Conservation (phyloP, 139 green algal species). For the Nannochloris sp. region DNA sequence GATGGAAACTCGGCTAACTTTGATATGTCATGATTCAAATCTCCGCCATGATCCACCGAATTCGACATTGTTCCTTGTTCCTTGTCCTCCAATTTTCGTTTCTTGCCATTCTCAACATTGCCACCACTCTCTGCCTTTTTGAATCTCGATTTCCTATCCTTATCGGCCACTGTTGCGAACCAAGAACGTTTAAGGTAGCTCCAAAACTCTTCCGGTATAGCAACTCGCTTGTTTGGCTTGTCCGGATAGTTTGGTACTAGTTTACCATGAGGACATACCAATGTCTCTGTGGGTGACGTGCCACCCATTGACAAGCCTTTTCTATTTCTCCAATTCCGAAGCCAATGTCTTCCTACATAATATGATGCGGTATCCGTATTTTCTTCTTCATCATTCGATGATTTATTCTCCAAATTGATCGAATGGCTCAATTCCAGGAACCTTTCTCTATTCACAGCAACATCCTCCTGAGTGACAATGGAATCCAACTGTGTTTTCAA, state of each 20-base stretch:
- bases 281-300: constrained; percentile 29
- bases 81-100: neutral
- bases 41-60: neutral
- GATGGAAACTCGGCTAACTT: constrained; percentile 13
- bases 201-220: constrained; percentile 38
- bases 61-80: neutral
- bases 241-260: constrained; percentile 32
- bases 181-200: constrained; percentile 31
- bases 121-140: neutral
- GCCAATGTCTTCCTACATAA: constrained; percentile 18
- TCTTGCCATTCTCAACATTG: constrained; percentile 1
- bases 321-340: constrained; percentile 16
- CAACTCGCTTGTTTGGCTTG: constrained; percentile 19
- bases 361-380: neutral
- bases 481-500: constrained; percentile 19
- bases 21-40: neutral
- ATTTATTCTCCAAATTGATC: constrained; percentile 2
- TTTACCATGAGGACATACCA: constrained; percentile 49
- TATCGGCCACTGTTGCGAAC: constrained; percentile 7
- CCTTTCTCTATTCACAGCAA: constrained; percentile 3
- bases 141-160: constrained; percentile 17
- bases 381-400: neutral
- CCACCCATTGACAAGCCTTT: constrained; percentile 13
- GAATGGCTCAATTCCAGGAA: constrained; percentile 12
- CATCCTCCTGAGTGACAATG: constrained; percentile 11